phyloP scores from a whole-genome alignment of 176 grass and related monocot genomes.

The Bolboschoenus planiculmis region DNA sequence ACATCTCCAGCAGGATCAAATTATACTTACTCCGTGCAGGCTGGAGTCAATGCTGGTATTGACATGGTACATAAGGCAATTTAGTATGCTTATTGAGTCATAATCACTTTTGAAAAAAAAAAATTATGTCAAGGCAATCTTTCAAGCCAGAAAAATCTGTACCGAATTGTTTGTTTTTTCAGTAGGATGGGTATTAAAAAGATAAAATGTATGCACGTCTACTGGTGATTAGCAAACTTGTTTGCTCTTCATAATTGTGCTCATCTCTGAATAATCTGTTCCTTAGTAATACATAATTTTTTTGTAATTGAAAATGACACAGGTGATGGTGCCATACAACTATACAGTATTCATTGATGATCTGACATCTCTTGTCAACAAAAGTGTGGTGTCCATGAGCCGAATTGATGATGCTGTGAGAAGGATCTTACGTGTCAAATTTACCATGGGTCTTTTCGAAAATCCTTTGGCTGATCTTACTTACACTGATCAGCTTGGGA shows the following conservation, averaged over 20 bases:
- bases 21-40: conserved; percentile 95
- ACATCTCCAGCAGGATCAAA: conserved; percentile 59
- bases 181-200: not conserved
- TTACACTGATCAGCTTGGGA: conserved; percentile 77
- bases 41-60: conserved; percentile 84
- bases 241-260: not conserved
- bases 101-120: not conserved
- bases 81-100: conserved; percentile 1
- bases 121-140: not conserved
- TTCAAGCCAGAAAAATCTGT: not conserved
- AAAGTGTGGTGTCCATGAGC: conserved; percentile 49
- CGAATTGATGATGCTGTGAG: conserved; percentile 93
- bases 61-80: conserved; percentile 55
- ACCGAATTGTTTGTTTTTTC: not conserved
- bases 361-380: conserved; percentile 71
- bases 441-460: conserved; percentile 95
- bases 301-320: not conserved
- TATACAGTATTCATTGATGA: conserved; percentile 61
- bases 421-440: conserved; percentile 90
- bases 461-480: conserved; percentile 85
- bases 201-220: not conserved
- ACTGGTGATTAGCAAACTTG: not conserved
- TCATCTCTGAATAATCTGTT: not conserved
- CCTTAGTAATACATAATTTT: not conserved
- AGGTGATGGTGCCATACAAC: conserved; percentile 90